Evolutionary conservation across 1,284 basidiomycete genomes (phyloP), one percentile per base, ranked within the genome.

Genomic region (Puccinia polysora): DNA sequence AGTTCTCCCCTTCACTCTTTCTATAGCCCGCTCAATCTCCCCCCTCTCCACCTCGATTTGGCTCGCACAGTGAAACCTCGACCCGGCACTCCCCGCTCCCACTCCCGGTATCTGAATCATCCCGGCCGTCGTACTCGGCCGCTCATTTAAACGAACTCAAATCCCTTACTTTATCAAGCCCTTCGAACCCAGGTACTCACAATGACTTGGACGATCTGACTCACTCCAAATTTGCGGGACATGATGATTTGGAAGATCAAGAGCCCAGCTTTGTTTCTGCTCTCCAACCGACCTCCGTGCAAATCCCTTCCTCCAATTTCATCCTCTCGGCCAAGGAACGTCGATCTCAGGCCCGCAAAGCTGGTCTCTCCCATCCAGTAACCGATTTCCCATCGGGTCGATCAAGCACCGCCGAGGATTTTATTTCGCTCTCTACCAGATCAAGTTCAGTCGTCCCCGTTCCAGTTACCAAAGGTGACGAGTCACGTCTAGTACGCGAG

Each of bases 401-500:
- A 49, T 20, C 47, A 34, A 49, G 45, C 28, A 36, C 62, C 7
- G 85, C 83, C 47, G 88, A 90, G 56, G 91, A 92, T 58, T 96
- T 86, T 76, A 90, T 97, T 38, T 90, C 91, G 0, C 81, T 97
- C 10, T 87, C 88, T 10, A 83, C 91, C 1, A 55, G 40, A 4
- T 23, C 58, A 52, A 49, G 30, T 36, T 56, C 69, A 47, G 36
- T 63, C 36, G 10, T 38, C 34, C 83, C 76, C 0, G 84, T 75
- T 28, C 74, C 75, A 3, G 53, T 55, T 6, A 62, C 36, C 40
- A 76, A 10, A 84, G 84, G 76, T 80, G 83, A 75, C 77, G 89
- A 90, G 76, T 92, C 89, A 77, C 84, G 93, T 18, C 81, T 97
- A 18, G 82, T 92, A 81, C 82, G 93, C 65, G 94, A 97, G 80